A percentile compares a stretch with the other conserved stretches of the same genome.
These are phyloP conservation scores for Globisporangium iwayamae DNA, from an alignment of 352 stramenopile genomes.

Conservation along the genomic window DNA sequence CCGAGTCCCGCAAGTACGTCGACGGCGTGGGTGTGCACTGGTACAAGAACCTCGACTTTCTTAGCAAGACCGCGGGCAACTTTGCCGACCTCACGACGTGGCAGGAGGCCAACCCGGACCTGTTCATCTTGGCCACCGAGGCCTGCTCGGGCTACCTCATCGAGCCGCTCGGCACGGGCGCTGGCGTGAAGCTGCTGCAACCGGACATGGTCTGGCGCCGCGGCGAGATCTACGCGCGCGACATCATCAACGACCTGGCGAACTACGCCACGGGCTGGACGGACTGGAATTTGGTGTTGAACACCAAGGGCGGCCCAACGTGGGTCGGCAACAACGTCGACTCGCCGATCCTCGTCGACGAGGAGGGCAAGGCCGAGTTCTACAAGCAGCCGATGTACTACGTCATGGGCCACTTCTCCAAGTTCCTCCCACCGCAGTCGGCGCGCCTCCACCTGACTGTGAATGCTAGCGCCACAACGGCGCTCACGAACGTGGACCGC, in stretches of 20 bases:
- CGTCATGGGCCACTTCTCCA: constrained; percentile 66
- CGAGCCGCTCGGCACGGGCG: constrained; percentile 40
- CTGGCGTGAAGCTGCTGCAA: constrained; percentile 42
- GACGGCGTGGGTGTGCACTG: constrained; percentile 85
- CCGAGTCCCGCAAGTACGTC: constrained; percentile 64
- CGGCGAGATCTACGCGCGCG: constrained; percentile 73
- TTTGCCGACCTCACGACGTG: constrained; percentile 49
- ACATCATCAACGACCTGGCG: constrained; percentile 85
- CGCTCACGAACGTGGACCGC: constrained; percentile 34
- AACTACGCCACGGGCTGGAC: constrained; percentile 80
- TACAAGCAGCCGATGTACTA: constrained; percentile 87
- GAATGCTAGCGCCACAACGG: constrained; percentile 26
- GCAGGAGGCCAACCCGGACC: constrained; percentile 50
- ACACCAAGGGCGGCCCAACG: constrained; percentile 66
- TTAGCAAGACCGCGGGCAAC: constrained; percentile 36
- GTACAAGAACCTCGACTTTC: constrained; percentile 72
- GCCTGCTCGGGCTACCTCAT: constrained; percentile 69
- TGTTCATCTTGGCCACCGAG: constrained; percentile 85
- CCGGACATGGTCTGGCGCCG: constrained; percentile 52
- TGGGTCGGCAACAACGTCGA: constrained; percentile 70
- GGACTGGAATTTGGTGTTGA: constrained; percentile 89
- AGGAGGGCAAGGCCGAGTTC: constrained; percentile 52
- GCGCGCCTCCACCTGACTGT: constrained; percentile 35
- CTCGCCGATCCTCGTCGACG: constrained; percentile 65
- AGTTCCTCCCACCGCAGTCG: constrained; percentile 56